These are phyloP conservation scores for Zizania palustris DNA, from an alignment of 202 grass and related monocot genomes.

Conservation along the genomic window DNA sequence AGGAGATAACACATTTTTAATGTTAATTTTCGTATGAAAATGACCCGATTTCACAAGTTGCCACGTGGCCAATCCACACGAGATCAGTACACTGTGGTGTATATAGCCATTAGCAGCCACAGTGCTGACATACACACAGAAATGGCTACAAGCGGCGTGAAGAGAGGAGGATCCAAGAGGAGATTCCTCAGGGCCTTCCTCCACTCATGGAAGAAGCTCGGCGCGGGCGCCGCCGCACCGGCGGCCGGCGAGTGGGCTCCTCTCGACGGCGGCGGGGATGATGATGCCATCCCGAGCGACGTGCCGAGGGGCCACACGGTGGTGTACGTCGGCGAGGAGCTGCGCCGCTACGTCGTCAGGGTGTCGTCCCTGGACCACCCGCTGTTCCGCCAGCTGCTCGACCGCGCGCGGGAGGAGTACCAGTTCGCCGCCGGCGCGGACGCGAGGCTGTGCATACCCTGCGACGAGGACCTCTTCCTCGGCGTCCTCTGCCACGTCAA, in stretches of 20 bases:
- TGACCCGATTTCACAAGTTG: too few relatives aligned
- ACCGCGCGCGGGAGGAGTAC: slow-evolving; percentile 71
- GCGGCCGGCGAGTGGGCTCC: slow-evolving; percentile 31
- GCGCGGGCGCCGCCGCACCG: slow-evolving; percentile 6
- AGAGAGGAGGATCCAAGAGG: slow-evolving; percentile 31
- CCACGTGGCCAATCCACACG: slow-evolving; percentile 32
- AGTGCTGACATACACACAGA: not conserved
- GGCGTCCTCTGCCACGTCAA: slow-evolving; percentile 61
- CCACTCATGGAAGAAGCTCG: slow-evolving; percentile 57
- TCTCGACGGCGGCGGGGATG: slow-evolving; percentile 10
- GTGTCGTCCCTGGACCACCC: slow-evolving; percentile 80
- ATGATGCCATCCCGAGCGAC: slow-evolving; percentile 62
- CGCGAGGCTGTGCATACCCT: slow-evolving; percentile 64
- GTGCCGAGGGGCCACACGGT: slow-evolving; percentile 84
- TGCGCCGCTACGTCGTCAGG: slow-evolving; percentile 66
- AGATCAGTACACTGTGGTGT: slow-evolving; percentile 4
- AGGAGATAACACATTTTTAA: too few relatives aligned
- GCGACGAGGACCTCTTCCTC: slow-evolving; percentile 76
- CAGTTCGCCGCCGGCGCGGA: slow-evolving; percentile 45
- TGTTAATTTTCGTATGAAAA: too few relatives aligned
- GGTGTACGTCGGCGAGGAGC: slow-evolving; percentile 79
- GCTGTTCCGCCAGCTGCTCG: slow-evolving; percentile 76
- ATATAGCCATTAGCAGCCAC: slow-evolving; percentile 35
- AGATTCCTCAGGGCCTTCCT: slow-evolving; percentile 50
- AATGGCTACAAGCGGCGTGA: slow-evolving; percentile 36